A percentile compares a stretch with the other conserved stretches of the same genome.
Conservation (phyloP, 257 asterid species). For the Haberlea rhodopensis region DNA sequence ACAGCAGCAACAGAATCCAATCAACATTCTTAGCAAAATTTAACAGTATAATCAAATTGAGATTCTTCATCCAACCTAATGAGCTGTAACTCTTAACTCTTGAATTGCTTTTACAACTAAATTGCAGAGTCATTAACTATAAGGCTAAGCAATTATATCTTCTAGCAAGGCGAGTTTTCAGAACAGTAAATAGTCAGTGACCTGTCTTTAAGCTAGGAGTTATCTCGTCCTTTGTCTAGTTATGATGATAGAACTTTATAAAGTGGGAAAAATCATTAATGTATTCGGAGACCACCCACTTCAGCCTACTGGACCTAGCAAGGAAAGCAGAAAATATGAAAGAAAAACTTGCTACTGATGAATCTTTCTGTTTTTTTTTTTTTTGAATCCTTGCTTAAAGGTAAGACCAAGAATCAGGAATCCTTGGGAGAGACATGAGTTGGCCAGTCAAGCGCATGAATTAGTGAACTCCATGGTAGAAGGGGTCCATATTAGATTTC, state of each 20-base stretch:
- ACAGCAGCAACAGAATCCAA: not conserved
- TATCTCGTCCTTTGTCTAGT: not conserved
- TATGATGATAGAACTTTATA: not conserved
- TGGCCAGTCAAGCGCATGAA: not conserved
- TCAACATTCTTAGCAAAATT: not conserved
- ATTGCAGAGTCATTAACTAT: not conserved
- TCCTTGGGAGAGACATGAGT: not conserved
- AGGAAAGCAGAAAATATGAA: too few species aligned
- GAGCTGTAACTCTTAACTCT: not conserved
- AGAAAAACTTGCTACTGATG: too few species aligned
- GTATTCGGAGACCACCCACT: not conserved
- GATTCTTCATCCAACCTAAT: not conserved
- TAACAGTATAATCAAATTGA: too few species aligned
- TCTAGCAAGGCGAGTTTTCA: not conserved
- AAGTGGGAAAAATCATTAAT: not conserved
- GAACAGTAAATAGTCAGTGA: not conserved
- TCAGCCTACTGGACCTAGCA: too few species aligned
- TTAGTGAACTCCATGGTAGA: not conserved
- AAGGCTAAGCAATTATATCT: not conserved
- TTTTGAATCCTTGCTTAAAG: not conserved
- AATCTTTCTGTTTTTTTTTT: too few species aligned
- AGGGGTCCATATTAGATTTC: not conserved
- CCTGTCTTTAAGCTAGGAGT: not conserved
- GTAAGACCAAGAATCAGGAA: not conserved
- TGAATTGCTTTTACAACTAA: not conserved